These are phyloP conservation scores for Gracilaria domingensis DNA, from an alignment of 23 red algal genomes.

Conservation along the genomic window DNA sequence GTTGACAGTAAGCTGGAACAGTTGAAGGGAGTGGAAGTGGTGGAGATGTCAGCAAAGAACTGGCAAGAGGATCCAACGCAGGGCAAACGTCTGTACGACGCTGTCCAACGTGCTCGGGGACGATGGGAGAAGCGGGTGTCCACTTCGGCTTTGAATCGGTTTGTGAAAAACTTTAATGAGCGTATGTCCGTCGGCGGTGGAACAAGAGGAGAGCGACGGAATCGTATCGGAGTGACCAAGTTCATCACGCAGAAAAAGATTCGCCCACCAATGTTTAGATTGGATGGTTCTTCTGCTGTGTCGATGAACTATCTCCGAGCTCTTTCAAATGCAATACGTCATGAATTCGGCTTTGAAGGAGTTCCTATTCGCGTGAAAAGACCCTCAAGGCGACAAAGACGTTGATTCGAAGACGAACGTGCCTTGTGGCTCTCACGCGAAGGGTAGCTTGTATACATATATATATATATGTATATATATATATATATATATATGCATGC, in stretches of 20 bases:
- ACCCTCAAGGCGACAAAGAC: slow-evolving; percentile 45
- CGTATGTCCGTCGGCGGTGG: slow-evolving; percentile 53
- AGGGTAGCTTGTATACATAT: no score
- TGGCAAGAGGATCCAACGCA: slow-evolving; percentile 36
- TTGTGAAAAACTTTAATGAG: slow-evolving; percentile 73
- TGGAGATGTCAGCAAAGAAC: slow-evolving; percentile 73
- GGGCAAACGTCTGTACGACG: slow-evolving; percentile 42
- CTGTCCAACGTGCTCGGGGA: slow-evolving; percentile 48
- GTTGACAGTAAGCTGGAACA: slow-evolving; percentile 48
- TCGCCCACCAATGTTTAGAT: slow-evolving; percentile 80
- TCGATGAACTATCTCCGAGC: slow-evolving; percentile 73
- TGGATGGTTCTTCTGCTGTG: slow-evolving; percentile 80
- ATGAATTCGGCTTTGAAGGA: slow-evolving; percentile 87
- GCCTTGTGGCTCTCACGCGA: neutral
- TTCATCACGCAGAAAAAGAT: slow-evolving; percentile 82
- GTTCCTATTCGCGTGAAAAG: slow-evolving; percentile 81
- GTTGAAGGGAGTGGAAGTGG: slow-evolving; percentile 62
- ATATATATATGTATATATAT: neutral
- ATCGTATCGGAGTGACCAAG: slow-evolving; percentile 62
- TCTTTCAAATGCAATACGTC: slow-evolving; percentile 73
- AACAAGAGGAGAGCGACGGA: slow-evolving; percentile 39
- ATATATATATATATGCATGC: neutral
- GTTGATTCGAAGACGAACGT: neutral
- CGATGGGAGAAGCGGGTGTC: slow-evolving; percentile 69
- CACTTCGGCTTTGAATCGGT: slow-evolving; percentile 70